Percentiles rank a stretch among this genome's conserved stretches.
These are phyloP conservation scores for Phytophthora cactorum DNA, from an alignment of 352 stramenopile species.

Conservation along the genomic window DNA sequence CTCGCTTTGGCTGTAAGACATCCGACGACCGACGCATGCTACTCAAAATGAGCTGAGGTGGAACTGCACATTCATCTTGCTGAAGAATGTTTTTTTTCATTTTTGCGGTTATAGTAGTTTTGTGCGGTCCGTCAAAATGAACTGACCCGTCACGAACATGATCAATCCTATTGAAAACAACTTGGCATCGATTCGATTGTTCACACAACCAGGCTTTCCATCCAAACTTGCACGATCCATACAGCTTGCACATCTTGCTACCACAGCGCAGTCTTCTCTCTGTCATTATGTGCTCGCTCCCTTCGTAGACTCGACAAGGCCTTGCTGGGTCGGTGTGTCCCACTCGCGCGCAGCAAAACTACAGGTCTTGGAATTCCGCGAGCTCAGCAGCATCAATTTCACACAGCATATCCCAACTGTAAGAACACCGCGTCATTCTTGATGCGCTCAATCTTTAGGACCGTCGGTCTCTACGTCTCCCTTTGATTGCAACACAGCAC, in stretches of 20 bases:
- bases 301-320: background rate
- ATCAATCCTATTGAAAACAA: background rate
- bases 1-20: slow-evolving; percentile 1
- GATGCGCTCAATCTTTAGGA: no score
- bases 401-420: background rate
- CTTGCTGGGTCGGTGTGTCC: slow-evolving; percentile 4
- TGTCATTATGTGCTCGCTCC: background rate
- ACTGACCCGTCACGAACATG: background rate
- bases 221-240: background rate
- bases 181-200: background rate
- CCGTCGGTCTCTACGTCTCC: no score
- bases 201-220: background rate
- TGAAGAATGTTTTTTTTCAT: slow-evolving; percentile 19
- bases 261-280: slow-evolving; percentile 1
- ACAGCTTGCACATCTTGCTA: slow-evolving; percentile 5
- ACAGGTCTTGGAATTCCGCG: slow-evolving; percentile 4
- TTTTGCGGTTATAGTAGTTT: background rate
- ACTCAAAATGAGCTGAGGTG: slow-evolving; percentile 13
- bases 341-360: slow-evolving; percentile 5
- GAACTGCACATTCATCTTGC: slow-evolving; percentile 15
- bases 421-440: background rate
- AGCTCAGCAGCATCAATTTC: background rate
- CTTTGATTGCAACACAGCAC: no score
- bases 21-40: slow-evolving; percentile 5
- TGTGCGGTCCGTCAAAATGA: background rate